These are phyloP conservation scores for Xylaria sp. DNA, from an alignment of 2,329 filamentous ascomycete genomes.

Conservation along the genomic window DNA sequence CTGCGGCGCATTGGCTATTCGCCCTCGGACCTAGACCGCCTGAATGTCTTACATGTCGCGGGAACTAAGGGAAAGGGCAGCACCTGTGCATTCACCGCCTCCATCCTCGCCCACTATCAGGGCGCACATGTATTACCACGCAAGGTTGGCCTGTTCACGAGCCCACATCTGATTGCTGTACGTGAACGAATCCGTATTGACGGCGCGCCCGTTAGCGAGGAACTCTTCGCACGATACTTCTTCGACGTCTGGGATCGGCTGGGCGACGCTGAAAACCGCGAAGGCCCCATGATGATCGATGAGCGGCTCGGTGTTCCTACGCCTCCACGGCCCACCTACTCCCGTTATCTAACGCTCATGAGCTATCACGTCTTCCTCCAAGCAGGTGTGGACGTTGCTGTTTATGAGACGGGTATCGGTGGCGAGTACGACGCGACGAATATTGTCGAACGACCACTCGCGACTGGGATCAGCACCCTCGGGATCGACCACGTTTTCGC, in stretches of 20 bases:
- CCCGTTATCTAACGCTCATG: constrained; percentile 66
- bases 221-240: constrained; percentile 72
- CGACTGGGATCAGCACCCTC: constrained; percentile 71
- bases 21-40: constrained; percentile 63
- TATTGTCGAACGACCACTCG: constrained; percentile 67
- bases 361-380: constrained; percentile 67
- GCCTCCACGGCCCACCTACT: constrained; percentile 65
- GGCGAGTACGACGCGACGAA: constrained; percentile 78
- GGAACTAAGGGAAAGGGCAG: constrained; percentile 84
- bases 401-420: constrained; percentile 75
- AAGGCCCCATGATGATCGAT: constrained; percentile 44
- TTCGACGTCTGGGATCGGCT: constrained; percentile 74
- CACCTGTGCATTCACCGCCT: constrained; percentile 75
- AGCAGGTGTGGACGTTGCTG: constrained; percentile 70
- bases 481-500: constrained; percentile 75
- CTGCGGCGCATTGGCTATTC: constrained; percentile 81
- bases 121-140: constrained; percentile 49
- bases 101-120: constrained; percentile 68
- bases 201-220: constrained; percentile 66
- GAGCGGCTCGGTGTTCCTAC: constrained; percentile 49
- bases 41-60: constrained; percentile 76
- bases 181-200: constrained; percentile 75
- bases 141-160: constrained; percentile 74
- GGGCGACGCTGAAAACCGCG: constrained; percentile 50
- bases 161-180: constrained; percentile 74